These are phyloP conservation scores for Podospora didyma DNA, from an alignment of 495 filamentous ascomycete species.

Conservation along the genomic window DNA sequence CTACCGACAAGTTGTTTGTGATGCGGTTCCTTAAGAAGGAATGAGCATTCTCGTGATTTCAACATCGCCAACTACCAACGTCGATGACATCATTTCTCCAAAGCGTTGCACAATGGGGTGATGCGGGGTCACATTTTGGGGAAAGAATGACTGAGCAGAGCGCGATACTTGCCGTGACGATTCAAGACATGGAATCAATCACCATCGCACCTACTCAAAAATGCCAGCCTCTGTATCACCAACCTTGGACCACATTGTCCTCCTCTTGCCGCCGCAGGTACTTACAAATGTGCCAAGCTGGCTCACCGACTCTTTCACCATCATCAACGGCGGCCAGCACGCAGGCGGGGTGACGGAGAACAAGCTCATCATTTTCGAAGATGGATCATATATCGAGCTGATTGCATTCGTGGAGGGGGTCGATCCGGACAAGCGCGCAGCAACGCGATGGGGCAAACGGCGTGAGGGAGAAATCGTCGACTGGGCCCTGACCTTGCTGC, in stretches of 20 bases:
- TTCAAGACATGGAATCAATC: too few species aligned
- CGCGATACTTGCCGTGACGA: too few species aligned
- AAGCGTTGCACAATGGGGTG: too few species aligned
- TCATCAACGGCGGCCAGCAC: slow-evolving; percentile 51
- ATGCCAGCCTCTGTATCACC: too few species aligned
- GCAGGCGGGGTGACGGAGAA: slow-evolving; percentile 52
- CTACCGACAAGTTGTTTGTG: too few species aligned
- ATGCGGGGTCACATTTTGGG: too few species aligned
- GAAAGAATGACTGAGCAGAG: too few species aligned
- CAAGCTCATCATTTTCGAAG: slow-evolving; percentile 50
- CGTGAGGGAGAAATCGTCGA: slow-evolving; percentile 46
- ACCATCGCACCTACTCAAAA: too few species aligned
- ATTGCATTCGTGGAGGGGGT: slow-evolving; percentile 52
- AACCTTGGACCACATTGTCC: slow-evolving; percentile 53
- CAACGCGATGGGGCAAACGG: slow-evolving; percentile 50
- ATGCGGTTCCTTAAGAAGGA: too few species aligned
- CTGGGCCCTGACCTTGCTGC: slow-evolving; percentile 46
- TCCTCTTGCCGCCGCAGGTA: slow-evolving; percentile 45
- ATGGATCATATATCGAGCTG: slow-evolving; percentile 58
- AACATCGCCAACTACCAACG: too few species aligned
- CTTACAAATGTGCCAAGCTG: slow-evolving; percentile 40
- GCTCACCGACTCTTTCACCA: slow-evolving; percentile 48
- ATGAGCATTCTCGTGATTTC: too few species aligned
- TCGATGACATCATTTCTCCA: too few species aligned
- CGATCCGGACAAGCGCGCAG: slow-evolving; percentile 30